Evolutionary conservation across 2,329 filamentous ascomycete genomes (phyloP), one percentile per base, ranked within the genome.

Genomic region (Alternaria consortialis): DNA sequence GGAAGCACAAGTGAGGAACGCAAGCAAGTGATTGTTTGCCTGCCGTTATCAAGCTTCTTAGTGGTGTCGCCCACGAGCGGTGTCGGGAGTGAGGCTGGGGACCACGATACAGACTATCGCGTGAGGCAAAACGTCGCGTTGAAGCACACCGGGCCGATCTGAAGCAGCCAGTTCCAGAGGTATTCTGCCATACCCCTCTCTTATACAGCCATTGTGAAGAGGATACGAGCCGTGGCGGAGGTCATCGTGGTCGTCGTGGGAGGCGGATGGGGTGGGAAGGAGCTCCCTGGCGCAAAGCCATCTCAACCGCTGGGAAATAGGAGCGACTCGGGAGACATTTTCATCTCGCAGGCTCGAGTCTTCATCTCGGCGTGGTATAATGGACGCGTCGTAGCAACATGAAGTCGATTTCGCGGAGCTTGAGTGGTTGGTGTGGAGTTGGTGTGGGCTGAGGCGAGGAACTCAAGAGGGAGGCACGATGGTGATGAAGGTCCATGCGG

Each of bases 391-490:
- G 37, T 39, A 29, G 32, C 17, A 27, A 9, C 15, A 13, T 36
- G 27, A 4, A 31, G 23, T 13, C 34, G 13, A 43, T 29, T 13
- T 54, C 7, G 17, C 37, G 20, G 27, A 37, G 50, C 43, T 48
- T 29, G 6, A 47, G 53, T 46, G 37, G 43, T 57, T 46, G 23
- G 40, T 46, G 29, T 47, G 9, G 37, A 55, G 34, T 32, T 37
- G 15, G 57, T 43, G 36, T 32, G 52, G 39, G 42, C 29, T 47
- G 31, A 53, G 50, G 46, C 32, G 31, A 31, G 47, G 56, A 51
- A 53, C 17, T 56, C 47, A 52, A 40, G 58, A 56, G 40, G n/a
- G 44, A 48, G 58, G 39, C 25, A 37, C 31, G 31, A 25, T 23
- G 11, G 31, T 48, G 40, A 31, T 32, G 4, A 32, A 50, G 44